Base-by-base conservation (phyloP, 768 basidiomycete genomes). In the Lyophyllum decastes region DNA sequence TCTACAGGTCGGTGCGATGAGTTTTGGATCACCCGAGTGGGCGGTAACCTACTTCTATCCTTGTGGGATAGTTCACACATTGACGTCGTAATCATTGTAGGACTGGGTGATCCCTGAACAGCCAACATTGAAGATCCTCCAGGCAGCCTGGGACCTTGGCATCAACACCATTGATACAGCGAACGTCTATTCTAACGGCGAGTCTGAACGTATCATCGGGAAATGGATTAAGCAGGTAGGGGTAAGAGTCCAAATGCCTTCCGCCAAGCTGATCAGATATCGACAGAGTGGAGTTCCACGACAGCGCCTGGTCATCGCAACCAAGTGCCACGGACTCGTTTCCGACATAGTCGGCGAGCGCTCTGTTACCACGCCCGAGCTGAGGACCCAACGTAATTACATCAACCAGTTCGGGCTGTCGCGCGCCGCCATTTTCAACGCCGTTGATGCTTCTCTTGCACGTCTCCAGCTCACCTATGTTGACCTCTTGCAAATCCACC, bases 41-140 rank as follows among this genome's bases (percentile, higher is more conserved):
- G 46, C 33, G 4, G 54, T 55, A 43, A 26, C 35, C 26, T 26
- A 16, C 1, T 27, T 7, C 1, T 17, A 4, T n/a, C 43, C 24
- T 6, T 5, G 12, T 46, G 9, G 3, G 22, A 47, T 16, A 17
- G 4, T 12, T 14, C 3, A 41, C 7, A 19, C n/a, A 10, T 27
- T 49, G 21, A 48, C 11, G 12, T 30, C 10, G 40, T 73, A 70
- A 65, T 65, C 3, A 6, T 25, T 14, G 2, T 45, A 80, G 60
- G 65, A 67, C 1, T 85, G 84, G 84, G 76, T 84, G 12, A 60
- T 81, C 21, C 76, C 72, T 4, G 80, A 83, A 58, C 78, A 79
- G 49, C 73, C 79, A 47, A 72, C 74, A 0, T 49, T 79, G 8
- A 61, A 74, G 52, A 78, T 83, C 51, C 73, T 84, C 30, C 80